Conservation (phyloP, 1,139 yeast genomes). For the Hyphopichia burtonii region DNA sequence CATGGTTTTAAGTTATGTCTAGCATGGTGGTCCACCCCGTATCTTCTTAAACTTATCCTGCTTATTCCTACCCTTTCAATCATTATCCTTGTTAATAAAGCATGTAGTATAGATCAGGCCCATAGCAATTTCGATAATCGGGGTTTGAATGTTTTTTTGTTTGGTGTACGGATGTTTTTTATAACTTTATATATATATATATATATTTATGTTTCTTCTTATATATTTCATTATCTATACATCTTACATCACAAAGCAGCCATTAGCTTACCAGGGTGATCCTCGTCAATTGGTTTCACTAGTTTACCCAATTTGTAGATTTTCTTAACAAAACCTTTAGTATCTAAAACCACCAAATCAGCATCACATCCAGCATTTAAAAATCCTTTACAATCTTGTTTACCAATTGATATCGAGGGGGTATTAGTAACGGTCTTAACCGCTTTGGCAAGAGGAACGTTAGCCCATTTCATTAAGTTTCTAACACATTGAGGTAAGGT, state of each 20-base stretch:
- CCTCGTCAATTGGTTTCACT: slow-evolving; percentile 12
- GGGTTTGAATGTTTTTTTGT: slow-evolving; percentile 5
- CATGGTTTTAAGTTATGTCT: slow-evolving; percentile 40
- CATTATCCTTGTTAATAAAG: too few relatives aligned
- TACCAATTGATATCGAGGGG: slow-evolving; percentile 52
- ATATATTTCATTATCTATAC: not conserved
- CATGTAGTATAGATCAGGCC: too few relatives aligned
- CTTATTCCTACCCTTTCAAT: too few relatives aligned
- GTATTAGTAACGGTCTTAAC: slow-evolving; percentile 57
- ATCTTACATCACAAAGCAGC: slow-evolving; percentile 14
- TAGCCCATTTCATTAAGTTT: slow-evolving; percentile 55
- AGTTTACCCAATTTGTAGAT: slow-evolving; percentile 53
- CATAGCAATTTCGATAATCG: slow-evolving; percentile 4
- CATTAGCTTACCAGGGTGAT: slow-evolving; percentile 18
- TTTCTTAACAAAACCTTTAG: slow-evolving; percentile 43
- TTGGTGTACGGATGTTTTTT: not conserved
- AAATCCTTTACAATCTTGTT: slow-evolving; percentile 49
- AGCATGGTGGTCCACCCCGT: slow-evolving; percentile 16
- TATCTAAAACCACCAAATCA: slow-evolving; percentile 52
- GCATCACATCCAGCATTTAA: slow-evolving; percentile 58
- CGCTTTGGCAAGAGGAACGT: slow-evolving; percentile 51
- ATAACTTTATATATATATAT: not conserved
- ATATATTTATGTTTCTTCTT: not conserved
- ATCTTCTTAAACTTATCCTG: too few relatives aligned
- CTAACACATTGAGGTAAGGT: slow-evolving; percentile 55